Conservation (phyloP, 345 rosid species). For the Populus simonii region DNA sequence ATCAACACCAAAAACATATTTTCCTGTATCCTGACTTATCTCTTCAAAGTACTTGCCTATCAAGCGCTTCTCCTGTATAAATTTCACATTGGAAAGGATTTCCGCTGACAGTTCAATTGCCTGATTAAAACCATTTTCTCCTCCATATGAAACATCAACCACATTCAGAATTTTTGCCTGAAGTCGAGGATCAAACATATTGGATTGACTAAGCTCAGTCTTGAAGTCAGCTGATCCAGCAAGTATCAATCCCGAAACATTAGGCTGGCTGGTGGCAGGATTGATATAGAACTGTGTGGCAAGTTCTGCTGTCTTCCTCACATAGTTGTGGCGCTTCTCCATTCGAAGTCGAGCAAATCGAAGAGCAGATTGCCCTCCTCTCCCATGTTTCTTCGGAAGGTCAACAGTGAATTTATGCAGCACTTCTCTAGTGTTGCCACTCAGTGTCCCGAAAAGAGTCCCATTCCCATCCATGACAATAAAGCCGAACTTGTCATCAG, state of each 20-base stretch:
- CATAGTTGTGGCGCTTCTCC: constrained; percentile 92
- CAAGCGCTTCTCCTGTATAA: constrained; percentile 83
- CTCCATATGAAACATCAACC: constrained; percentile 91
- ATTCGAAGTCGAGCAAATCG: constrained; percentile 91
- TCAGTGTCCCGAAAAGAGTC: constrained; percentile 80
- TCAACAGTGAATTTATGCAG: constrained; percentile 88
- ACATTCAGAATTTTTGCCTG: constrained; percentile 89
- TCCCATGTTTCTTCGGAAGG: constrained; percentile 92
- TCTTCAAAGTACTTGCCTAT: constrained; percentile 94
- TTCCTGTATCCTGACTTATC: constrained; percentile 90
- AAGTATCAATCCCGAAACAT: constrained; percentile 81
- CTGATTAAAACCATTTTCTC: constrained; percentile 89
- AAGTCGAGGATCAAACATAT: constrained; percentile 92
- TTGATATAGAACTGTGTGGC: constrained; percentile 87
- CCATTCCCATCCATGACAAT: constrained; percentile 96
- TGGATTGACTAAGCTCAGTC: constrained; percentile 93
- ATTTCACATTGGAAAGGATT: constrained; percentile 82
- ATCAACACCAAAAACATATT: constrained; percentile 82
- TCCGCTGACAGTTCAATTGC: constrained; percentile 92
- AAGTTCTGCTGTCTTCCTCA: constrained; percentile 90
- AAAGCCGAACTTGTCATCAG: constrained; percentile 90
- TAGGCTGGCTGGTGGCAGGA: constrained; percentile 90
- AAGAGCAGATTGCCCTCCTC: constrained; percentile 97
- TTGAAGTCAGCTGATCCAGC: constrained; percentile 97
- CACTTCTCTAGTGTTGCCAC: constrained; percentile 89